Percentiles rank a stretch among this genome's conserved stretches.
Evolutionary conservation across 2,329 filamentous ascomycete genomes (phyloP).

Genomic region (Fragosphaeria purpurea): DNA sequence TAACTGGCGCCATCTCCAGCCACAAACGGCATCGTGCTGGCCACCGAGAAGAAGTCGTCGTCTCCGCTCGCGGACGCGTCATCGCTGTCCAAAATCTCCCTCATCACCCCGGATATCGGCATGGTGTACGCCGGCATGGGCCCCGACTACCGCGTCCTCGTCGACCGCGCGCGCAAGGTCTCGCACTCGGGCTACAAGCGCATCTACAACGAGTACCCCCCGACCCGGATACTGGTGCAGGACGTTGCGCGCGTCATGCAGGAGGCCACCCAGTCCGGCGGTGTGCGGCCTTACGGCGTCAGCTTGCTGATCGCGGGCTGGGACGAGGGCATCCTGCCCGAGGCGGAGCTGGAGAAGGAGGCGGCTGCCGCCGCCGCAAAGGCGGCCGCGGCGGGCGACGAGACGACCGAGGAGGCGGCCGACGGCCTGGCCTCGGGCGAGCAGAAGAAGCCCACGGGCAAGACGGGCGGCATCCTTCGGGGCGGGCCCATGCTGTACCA

Average conservation of each 20-base stretch:
- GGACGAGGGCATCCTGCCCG: constrained; percentile 92
- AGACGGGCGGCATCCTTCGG: constrained; percentile 93
- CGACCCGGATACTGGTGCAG: constrained; percentile 96
- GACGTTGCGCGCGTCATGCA: constrained; percentile 97
- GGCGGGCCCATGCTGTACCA: constrained; percentile 96
- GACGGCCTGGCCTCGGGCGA: constrained; percentile 31
- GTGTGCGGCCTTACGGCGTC: constrained; percentile 94
- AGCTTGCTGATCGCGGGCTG: constrained; percentile 92
- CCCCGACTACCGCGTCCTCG: constrained; percentile 92
- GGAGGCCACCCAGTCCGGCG: constrained; percentile 95
- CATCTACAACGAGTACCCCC: constrained; percentile 99
- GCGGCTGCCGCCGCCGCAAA: constrained; percentile 35
- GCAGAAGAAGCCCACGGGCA: constrained; percentile 66
- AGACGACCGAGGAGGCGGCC: constrained; percentile 25
- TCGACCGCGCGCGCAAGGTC: constrained; percentile 96
- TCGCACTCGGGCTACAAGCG: constrained; percentile 98
- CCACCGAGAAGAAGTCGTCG: constrained; percentile 98
- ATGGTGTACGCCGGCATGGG: constrained; percentile 99
- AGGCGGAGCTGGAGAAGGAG: constrained; percentile 54
- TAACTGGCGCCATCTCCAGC: constrained; percentile 39
- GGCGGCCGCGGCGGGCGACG: constrained; percentile 28
- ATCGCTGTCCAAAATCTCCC: constrained; percentile 92
- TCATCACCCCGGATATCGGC: constrained; percentile 97
- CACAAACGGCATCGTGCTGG: constrained; percentile 96
- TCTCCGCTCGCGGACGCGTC: constrained; percentile 92